phyloP scores from a whole-genome alignment of 1,284 basidiomycete genomes.

The Ceratobasidium sp. region DNA sequence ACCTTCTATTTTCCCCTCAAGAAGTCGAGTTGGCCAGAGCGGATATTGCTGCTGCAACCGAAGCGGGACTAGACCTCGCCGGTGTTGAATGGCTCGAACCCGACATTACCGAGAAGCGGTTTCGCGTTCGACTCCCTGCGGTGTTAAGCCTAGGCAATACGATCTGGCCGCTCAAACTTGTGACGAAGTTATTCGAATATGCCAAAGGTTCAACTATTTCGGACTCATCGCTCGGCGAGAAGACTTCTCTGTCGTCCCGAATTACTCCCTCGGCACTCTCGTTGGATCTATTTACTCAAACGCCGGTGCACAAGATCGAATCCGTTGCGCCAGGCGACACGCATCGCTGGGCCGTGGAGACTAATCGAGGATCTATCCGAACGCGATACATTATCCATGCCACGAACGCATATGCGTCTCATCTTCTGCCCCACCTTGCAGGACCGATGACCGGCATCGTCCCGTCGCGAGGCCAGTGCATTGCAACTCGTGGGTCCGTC shows the following conservation, averaged over 20 bases:
- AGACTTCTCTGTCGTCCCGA: conserved; percentile 24
- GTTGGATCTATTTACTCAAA: conserved; percentile 74
- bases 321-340: conserved; percentile 47
- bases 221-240: conserved; percentile 27
- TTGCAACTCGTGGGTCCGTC: conserved; percentile 70
- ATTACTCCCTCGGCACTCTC: conserved; percentile 53
- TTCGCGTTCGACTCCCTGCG: conserved; percentile 69
- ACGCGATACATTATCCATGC: conserved; percentile 80
- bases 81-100: conserved; percentile 63
- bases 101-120: conserved; percentile 53
- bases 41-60: conserved; percentile 69
- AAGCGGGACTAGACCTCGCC: conserved; percentile 64
- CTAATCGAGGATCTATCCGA: conserved; percentile 69
- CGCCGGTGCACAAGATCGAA: conserved; percentile 69
- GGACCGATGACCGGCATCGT: conserved; percentile 68
- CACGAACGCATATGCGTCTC: conserved; percentile 81
- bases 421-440: conserved; percentile 73
- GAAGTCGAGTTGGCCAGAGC: conserved; percentile 59
- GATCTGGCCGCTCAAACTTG: conserved; percentile 82
- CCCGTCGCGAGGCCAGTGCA: conserved; percentile 80
- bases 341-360: conserved; percentile 66
- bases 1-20: conserved; percentile 68
- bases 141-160: conserved; percentile 69
- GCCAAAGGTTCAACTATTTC: conserved; percentile 47
- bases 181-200: conserved; percentile 68